A percentile compares a stretch with the other conserved stretches of the same genome.
phyloP scores from a whole-genome alignment of 345 rosid species.

The Citropsis articulata region DNA sequence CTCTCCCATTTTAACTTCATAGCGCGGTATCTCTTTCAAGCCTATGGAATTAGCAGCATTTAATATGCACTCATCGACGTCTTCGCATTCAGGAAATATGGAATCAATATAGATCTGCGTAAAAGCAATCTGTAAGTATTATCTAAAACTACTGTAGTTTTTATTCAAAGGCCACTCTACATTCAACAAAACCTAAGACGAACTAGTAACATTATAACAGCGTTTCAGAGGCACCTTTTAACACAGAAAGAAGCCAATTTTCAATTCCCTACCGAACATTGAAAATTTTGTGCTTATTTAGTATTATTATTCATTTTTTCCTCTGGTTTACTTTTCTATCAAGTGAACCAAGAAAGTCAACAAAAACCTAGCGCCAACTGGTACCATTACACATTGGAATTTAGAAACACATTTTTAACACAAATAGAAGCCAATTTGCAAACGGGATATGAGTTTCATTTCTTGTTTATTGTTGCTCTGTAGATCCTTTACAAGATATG shows the following conservation, averaged over 20 bases:
- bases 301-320: neutral
- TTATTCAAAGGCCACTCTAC: too few relatives aligned
- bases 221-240: neutral
- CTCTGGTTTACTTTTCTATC: neutral
- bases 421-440: too few relatives aligned
- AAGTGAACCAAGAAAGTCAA: neutral
- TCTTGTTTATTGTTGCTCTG: neutral
- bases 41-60: conserved; percentile 71
- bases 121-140: neutral
- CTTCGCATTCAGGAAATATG: conserved; percentile 54
- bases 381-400: too few relatives aligned
- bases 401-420: neutral
- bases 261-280: too few relatives aligned
- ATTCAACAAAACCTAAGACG: too few relatives aligned
- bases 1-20: conserved; percentile 59
- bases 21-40: conserved; percentile 56
- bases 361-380: too few relatives aligned
- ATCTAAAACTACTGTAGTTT: neutral
- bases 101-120: conserved; percentile 64
- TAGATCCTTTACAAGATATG: neutral
- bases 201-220: too few relatives aligned
- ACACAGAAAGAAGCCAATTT: too few relatives aligned
- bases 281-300: too few relatives aligned
- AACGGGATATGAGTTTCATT: neutral
- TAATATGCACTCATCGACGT: conserved; percentile 57